Base-by-base conservation (phyloP, 306 rosid genomes). In the Vigna mungo region DNA sequence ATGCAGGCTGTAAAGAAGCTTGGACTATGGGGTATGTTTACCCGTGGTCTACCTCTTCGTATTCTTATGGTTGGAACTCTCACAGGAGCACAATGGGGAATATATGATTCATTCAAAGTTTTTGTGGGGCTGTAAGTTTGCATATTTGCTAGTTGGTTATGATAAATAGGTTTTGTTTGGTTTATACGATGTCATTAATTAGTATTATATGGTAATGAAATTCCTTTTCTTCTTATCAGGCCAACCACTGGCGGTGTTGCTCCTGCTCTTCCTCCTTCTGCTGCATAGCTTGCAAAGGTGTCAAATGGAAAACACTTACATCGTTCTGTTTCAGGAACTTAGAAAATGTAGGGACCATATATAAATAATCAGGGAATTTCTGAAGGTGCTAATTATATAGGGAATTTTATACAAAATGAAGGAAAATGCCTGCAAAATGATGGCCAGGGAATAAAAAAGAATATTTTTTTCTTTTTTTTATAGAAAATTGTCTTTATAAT, bases 41-140 rank as follows among this genome's bases (percentile, higher is more conserved):
- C 97, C 16, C 95, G 98, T 72, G 98, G 98, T 54, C 91, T 94
- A 77, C 98, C 98, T 68, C 97, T 94, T 37, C 98, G 98, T 46
- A 94, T 94, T 76, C 91, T 88, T 67, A 94, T 94, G 97, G 79
- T 94, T 66, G 98, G 98, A 82, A 94, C 97, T 36, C 96, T 94
- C 68, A 94, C 97, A 0, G 98, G 95, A 74, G 89, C 95, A 68
- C 98, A 92, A 68, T 92, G 97, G 98, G 96, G 89, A 65, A 85
- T 92, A 85, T 94, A 94, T 44, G 97, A 94, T 70, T 90, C 96
- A 68, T 92, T 89, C 88, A 92, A 94, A 88, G 97, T 94, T 77
- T 89, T 79, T n/a, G 92, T 94, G 6, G 98, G 98, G 46, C 86
- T 94, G 98, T 94, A 90, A 86, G 96, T 89, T 78, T 66, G 13